phyloP scores from a whole-genome alignment of 176 grass and related monocot genomes.

The Oryza meyeriana region DNA sequence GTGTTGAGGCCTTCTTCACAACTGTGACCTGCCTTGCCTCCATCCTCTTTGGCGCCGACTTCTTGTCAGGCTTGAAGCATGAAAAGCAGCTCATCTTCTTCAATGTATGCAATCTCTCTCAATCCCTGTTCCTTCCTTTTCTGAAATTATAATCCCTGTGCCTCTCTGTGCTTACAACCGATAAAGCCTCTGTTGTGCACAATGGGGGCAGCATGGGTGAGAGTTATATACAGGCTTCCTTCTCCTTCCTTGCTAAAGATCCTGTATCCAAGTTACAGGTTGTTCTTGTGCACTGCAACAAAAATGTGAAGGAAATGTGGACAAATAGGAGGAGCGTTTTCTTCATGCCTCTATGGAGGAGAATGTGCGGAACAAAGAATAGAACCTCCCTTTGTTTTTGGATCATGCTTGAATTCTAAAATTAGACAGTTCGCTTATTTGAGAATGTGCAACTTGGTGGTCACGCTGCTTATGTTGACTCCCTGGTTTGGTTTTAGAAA shows the following conservation, averaged over 20 bases:
- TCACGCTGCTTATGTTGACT: conserved; percentile 13
- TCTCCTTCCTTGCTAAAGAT: conserved; percentile 21
- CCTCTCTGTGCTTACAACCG: not conserved
- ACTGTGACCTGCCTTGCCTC: conserved; percentile 4
- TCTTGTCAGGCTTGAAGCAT: conserved; percentile 62
- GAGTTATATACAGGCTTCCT: not conserved
- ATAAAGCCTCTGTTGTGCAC: not conserved
- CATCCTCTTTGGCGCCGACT: conserved; percentile 10
- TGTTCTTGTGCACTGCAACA: conserved; percentile 1
- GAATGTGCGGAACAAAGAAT: conserved; percentile 29
- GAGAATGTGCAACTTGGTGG: conserved; percentile 5
- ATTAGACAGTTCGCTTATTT: conserved; percentile 12
- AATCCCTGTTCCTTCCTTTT: conserved; percentile 14
- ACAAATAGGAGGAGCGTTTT: conserved; percentile 16
- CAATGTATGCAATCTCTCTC: conserved; percentile 11
- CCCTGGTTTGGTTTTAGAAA: not conserved
- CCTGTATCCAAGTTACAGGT: conserved; percentile 27
- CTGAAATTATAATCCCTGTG: not conserved
- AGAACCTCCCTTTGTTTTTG: conserved; percentile 11
- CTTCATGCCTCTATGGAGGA: conserved; percentile 25
- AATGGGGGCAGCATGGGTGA: conserved; percentile 24
- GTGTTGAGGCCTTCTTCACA: not conserved
- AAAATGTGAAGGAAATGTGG: conserved; percentile 21
- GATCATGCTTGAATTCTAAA: conserved; percentile 21
- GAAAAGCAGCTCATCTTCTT: conserved; percentile 66